Evolutionary conservation across 2,329 filamentous ascomycete genomes (phyloP).

Genomic region (Penicillium sp.): DNA sequence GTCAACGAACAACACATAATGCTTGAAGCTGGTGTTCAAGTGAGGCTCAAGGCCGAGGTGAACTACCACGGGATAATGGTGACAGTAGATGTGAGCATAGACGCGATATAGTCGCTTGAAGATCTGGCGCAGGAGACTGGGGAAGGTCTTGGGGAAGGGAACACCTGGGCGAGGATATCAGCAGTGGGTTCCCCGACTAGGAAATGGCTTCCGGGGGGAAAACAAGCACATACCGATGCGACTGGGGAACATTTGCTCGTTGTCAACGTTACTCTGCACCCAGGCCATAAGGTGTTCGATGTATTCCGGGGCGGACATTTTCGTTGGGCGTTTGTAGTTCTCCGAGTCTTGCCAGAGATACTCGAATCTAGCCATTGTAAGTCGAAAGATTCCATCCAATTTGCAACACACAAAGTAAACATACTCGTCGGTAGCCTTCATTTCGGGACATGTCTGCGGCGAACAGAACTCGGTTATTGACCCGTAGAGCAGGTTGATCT

Average conservation of each 20-base stretch:
- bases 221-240: slow-evolving; percentile 63
- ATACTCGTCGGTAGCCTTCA: slow-evolving; percentile 99
- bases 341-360: slow-evolving; percentile 98
- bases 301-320: slow-evolving; percentile 95
- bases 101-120: slow-evolving; percentile 99
- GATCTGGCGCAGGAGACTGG: slow-evolving; percentile 82
- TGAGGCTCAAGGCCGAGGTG: slow-evolving; percentile 94
- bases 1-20: slow-evolving; percentile 97
- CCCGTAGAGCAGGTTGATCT: slow-evolving; percentile 97
- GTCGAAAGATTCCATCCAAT: neutral
- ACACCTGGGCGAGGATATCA: slow-evolving; percentile 57
- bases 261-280: slow-evolving; percentile 93
- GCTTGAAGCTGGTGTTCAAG: slow-evolving; percentile 98
- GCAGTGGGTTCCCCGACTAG: neutral
- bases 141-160: slow-evolving; percentile 90
- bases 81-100: slow-evolving; percentile 99
- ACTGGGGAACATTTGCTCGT: slow-evolving; percentile 91
- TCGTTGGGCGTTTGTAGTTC: slow-evolving; percentile 90
- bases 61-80: slow-evolving; percentile 95
- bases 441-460: slow-evolving; percentile 92
- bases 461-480: slow-evolving; percentile 99
- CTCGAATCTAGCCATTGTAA: slow-evolving; percentile 65
- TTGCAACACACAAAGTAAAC: slow-evolving; percentile 30
- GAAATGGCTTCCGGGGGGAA: neutral
- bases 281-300: slow-evolving; percentile 97